Evolutionary conservation across 805 yeast species (phyloP).

Genomic region (Saturnispora dispora): DNA sequence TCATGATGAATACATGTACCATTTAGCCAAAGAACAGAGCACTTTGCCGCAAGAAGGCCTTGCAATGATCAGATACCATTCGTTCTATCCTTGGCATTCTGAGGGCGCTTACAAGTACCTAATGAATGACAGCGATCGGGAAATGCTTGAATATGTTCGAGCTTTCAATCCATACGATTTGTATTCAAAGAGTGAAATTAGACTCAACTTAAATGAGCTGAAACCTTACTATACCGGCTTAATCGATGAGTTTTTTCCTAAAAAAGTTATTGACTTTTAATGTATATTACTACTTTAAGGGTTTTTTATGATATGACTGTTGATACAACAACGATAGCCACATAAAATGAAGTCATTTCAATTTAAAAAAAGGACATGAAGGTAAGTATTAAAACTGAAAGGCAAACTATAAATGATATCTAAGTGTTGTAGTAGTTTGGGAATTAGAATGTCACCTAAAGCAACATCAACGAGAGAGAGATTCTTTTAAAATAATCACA

Average conservation of each 20-base stretch:
- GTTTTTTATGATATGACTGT: neutral
- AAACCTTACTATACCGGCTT: conserved; percentile 52
- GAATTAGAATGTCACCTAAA: neutral
- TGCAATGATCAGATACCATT: conserved; percentile 69
- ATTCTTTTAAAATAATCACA: neutral
- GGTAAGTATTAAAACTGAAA: neutral
- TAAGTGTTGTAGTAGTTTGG: neutral
- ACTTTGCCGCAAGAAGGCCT: conserved; percentile 55
- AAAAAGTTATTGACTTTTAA: conserved; percentile 46
- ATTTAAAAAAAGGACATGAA: neutral
- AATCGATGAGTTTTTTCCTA: conserved; percentile 61
- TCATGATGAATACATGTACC: conserved; percentile 72
- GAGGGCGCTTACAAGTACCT: conserved; percentile 56
- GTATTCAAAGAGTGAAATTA: conserved; percentile 50
- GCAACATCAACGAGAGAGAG: neutral
- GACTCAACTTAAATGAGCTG: conserved; percentile 39
- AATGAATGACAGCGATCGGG: conserved; percentile 54
- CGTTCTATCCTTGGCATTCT: conserved; percentile 71
- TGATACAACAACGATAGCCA: neutral
- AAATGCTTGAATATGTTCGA: conserved; percentile 54
- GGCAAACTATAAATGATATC: neutral
- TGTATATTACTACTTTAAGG: neutral
- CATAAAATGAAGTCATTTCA: too few relatives aligned
- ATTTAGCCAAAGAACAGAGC: conserved; percentile 56
- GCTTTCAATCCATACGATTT: conserved; percentile 62